Evolutionary conservation across 768 basidiomycete species (phyloP).

Genomic region (Agrocybe chaxingu): DNA sequence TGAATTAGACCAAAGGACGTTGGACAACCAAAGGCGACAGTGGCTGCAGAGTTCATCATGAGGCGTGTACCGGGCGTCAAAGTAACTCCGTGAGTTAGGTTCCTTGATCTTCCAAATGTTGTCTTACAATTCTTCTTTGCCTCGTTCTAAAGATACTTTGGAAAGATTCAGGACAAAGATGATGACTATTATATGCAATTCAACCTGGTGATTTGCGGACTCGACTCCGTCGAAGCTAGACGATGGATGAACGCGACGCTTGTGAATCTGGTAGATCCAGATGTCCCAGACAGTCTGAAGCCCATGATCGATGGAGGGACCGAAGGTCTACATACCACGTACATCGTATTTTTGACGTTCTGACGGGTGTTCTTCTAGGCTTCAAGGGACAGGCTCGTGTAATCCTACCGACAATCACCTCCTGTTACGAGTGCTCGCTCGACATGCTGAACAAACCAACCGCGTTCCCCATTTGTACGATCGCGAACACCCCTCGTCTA

Average conservation of each 20-base stretch:
- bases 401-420: constrained; percentile 90
- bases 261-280: constrained; percentile 91
- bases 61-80: constrained; percentile 92
- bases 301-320: constrained; percentile 98
- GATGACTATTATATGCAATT: constrained; percentile 96
- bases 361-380: constrained; percentile 44
- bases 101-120: not conserved
- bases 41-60: constrained; percentile 97
- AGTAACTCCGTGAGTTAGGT: constrained; percentile 81
- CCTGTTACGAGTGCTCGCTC: constrained; percentile 97
- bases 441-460: constrained; percentile 99
- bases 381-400: constrained; percentile 99
- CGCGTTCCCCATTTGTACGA: constrained; percentile 97
- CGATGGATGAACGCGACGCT: constrained; percentile 99
- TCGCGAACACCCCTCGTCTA: constrained; percentile 95
- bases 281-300: constrained; percentile 89
- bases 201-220: constrained; percentile 93
- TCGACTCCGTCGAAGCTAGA: constrained; percentile 95
- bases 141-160: constrained; percentile 66
- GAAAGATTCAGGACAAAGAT: constrained; percentile 97
- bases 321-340: constrained; percentile 61
- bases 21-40: constrained; percentile 89
- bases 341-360: not conserved
- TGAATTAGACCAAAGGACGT: constrained; percentile 76
- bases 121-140: not conserved